Conservation (phyloP, 306 rosid species). For the Prunus padus region DNA sequence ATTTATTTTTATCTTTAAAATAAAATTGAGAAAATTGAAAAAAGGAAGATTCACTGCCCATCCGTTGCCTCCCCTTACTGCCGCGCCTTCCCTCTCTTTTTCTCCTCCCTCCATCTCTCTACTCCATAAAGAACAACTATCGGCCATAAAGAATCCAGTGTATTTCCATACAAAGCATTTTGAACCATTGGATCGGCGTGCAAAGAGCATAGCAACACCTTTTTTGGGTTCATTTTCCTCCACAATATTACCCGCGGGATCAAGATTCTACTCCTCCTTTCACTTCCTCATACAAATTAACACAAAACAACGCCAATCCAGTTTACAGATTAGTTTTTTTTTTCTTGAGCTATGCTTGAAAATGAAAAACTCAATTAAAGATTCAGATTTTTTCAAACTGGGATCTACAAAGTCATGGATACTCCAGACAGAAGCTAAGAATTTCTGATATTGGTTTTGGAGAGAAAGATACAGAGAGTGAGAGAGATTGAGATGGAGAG, state of each 20-base stretch:
- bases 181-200: conserved; percentile 62
- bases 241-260: conserved; percentile 25
- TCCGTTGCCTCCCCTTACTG: no score
- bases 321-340: neutral
- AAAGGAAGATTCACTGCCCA: no score
- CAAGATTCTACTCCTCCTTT: conserved; percentile 41
- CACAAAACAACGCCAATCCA: neutral
- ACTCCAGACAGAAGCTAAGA: neutral
- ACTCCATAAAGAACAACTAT: conserved; percentile 79
- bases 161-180: conserved; percentile 68
- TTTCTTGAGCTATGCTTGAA: neutral
- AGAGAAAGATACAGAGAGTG: no score
- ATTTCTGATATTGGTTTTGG: neutral
- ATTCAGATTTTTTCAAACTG: neutral
- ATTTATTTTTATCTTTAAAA: no score
- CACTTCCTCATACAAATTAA: neutral
- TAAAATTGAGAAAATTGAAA: no score
- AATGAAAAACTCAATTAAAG: conserved; percentile 5
- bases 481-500: no score
- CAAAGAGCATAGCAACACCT: conserved; percentile 34
- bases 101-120: neutral
- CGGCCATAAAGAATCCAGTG: conserved; percentile 85
- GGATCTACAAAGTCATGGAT: neutral
- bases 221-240: conserved; percentile 35
- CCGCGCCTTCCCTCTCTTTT: no score